Base-by-base conservation (phyloP, 139 green algal species). In the Chlamydomonas urium region DNA sequence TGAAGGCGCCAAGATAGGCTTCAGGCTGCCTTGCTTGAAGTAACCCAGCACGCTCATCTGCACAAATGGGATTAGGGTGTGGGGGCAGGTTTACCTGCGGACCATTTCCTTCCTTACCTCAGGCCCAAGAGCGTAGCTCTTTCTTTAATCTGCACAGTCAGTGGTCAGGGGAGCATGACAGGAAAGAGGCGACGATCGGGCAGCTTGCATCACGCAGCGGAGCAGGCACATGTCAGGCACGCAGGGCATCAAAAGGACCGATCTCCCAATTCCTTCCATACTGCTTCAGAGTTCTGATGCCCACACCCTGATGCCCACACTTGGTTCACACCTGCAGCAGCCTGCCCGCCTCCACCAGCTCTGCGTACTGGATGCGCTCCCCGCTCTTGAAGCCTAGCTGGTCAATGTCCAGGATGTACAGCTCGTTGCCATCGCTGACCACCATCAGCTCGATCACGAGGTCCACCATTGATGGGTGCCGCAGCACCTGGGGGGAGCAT, bases 341-440 rank as follows among this genome's bases (percentile, higher is more conserved):
- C 60, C 42, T 67, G 10, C 60, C 60, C 32, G 32, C 33, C 60
- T 67, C 60, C 4, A 67, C 60, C 32, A 67, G 4, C 60, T 67
- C 60, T 8, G 19, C 60, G 23, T 45, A 67, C 31, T 26, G 32
- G 32, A 67, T 26, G 10, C 5, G 38, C 26, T 67, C 60, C 17
- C 26, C 60, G 32, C 6, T 26, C 23, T 67, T 14, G 63, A 71
- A 71, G 5, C 63, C 63, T 35, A 71, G 33, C 63, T 71, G 63
- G 28, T 71, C 63, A 14, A 57, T 57, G 24, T 71, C 38, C 37
- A 71, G 37, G 24, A 71, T 56, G 63, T 71, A 59, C 37, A 71
- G 63, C 63, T 71, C 63, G 28, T 71, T 71, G 37, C 63, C 63
- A 14, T 56, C 34, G 29, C 37, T 35, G 4, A 71, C 63, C 63